phyloP scores from a whole-genome alignment of 345 rosid genomes.

The Bruguiera gymnorhiza region DNA sequence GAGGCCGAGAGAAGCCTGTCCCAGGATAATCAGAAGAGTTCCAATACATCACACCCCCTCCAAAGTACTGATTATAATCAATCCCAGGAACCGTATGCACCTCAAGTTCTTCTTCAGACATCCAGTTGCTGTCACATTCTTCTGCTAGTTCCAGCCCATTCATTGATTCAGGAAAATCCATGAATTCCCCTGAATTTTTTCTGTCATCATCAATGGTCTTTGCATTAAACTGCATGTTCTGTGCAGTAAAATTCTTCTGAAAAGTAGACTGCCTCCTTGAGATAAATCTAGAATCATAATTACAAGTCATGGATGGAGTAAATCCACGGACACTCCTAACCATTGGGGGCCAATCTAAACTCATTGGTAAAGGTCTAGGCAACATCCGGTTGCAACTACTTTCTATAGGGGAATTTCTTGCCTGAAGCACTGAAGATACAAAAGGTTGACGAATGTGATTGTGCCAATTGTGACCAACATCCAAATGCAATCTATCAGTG shows the following conservation, averaged over 20 bases:
- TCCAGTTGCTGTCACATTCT: slow-evolving; percentile 81
- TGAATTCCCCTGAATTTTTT: slow-evolving; percentile 50
- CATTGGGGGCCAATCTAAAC: slow-evolving; percentile 96
- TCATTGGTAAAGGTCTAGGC: slow-evolving; percentile 73
- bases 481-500: slow-evolving; percentile 90
- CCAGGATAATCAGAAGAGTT: slow-evolving; percentile 84
- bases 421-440: slow-evolving; percentile 63
- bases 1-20: slow-evolving; percentile 87
- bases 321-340: slow-evolving; percentile 70
- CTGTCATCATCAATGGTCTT: slow-evolving; percentile 42
- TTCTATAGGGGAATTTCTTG: slow-evolving; percentile 68
- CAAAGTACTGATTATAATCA: slow-evolving; percentile 90
- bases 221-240: slow-evolving; percentile 35
- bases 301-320: slow-evolving; percentile 60
- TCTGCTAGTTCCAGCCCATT: slow-evolving; percentile 50
- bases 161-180: slow-evolving; percentile 63
- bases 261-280: slow-evolving; percentile 49
- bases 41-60: slow-evolving; percentile 99
- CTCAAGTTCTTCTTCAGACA: slow-evolving; percentile 91
- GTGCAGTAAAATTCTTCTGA: slow-evolving; percentile 47
- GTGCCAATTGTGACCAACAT: slow-evolving; percentile 86
- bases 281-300: slow-evolving; percentile 69
- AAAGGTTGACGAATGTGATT: slow-evolving; percentile 71
- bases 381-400: slow-evolving; percentile 59
- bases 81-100: slow-evolving; percentile 74